These are phyloP conservation scores for Starmerella lactis-condensi DNA, from an alignment of 805 yeast species.

Conservation along the genomic window DNA sequence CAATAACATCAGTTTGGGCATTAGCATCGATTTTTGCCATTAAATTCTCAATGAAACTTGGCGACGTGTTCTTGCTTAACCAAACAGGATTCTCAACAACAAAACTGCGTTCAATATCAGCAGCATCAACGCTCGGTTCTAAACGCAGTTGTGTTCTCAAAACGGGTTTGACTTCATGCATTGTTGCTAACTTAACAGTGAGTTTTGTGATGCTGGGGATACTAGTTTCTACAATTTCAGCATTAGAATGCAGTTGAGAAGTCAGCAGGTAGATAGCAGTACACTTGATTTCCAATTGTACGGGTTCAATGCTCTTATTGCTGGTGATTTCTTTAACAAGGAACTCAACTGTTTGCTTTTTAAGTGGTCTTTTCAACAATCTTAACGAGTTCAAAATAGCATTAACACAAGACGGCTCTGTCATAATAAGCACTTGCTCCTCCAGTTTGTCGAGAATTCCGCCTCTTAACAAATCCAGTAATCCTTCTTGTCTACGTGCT, in stretches of 20 bases:
- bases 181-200: conserved; percentile 13
- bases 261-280: conserved; percentile 7
- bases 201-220: conserved; percentile 1
- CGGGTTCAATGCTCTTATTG: neutral
- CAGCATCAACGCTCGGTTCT: too few relatives aligned
- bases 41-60: too few relatives aligned
- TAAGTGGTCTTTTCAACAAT: conserved; percentile 2
- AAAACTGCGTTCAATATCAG: too few relatives aligned
- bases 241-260: conserved; percentile 3
- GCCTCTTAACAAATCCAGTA: conserved; percentile 20
- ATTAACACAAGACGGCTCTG: conserved; percentile 4
- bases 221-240: neutral
- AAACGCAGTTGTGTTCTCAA: too few relatives aligned
- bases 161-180: conserved; percentile 17
- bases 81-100: too few relatives aligned
- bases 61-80: too few relatives aligned
- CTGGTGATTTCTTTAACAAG: conserved; percentile 3
- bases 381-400: conserved; percentile 10
- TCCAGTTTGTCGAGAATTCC: conserved; percentile 7
- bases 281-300: neutral
- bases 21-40: too few relatives aligned
- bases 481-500: conserved; percentile 23
- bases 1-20: conserved; percentile 5
- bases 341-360: conserved; percentile 2
- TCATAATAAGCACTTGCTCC: conserved; percentile 3